A percentile compares a stretch with the other conserved stretches of the same genome.
Conservation (phyloP, 768 basidiomycete genomes). For the Phanerodontia chrysosporium region DNA sequence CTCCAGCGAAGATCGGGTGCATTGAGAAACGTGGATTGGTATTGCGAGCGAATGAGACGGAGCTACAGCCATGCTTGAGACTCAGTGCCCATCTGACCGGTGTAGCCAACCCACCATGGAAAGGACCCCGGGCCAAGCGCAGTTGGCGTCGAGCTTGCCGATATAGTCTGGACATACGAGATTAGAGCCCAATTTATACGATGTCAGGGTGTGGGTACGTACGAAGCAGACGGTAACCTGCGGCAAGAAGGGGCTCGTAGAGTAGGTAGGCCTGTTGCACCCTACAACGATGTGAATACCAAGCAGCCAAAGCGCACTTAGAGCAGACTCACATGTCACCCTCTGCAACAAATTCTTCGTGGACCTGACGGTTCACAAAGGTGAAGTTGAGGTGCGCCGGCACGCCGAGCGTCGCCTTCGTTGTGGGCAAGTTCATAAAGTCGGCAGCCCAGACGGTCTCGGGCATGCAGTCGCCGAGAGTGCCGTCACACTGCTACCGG, state of each 20-base stretch:
- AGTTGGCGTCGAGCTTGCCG: conserved; percentile 2
- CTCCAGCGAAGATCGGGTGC: background rate
- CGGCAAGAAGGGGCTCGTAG: background rate
- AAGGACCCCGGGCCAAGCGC: conserved; percentile 4
- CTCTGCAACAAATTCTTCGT: conserved; percentile 1
- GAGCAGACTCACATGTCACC: conserved; percentile 5
- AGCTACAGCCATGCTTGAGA: background rate
- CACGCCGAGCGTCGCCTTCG: conserved; percentile 5
- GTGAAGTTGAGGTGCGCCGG: background rate
- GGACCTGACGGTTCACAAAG: background rate
- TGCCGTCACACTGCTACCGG: background rate
- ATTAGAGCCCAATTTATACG: background rate
- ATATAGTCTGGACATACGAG: background rate
- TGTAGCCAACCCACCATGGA: background rate
- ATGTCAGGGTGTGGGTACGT: background rate
- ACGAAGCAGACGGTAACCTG: background rate
- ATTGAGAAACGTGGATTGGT: background rate
- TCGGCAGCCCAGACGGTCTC: background rate
- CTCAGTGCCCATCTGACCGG: background rate
- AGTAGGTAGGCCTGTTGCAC: background rate
- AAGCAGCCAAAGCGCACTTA: background rate
- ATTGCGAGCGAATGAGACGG: background rate
- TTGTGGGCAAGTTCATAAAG: conserved; percentile 2
- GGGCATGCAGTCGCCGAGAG: background rate
- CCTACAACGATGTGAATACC: background rate